Conservation (phyloP, 2,329 filamentous ascomycete genomes). For the Colletotrichum coccodes region DNA sequence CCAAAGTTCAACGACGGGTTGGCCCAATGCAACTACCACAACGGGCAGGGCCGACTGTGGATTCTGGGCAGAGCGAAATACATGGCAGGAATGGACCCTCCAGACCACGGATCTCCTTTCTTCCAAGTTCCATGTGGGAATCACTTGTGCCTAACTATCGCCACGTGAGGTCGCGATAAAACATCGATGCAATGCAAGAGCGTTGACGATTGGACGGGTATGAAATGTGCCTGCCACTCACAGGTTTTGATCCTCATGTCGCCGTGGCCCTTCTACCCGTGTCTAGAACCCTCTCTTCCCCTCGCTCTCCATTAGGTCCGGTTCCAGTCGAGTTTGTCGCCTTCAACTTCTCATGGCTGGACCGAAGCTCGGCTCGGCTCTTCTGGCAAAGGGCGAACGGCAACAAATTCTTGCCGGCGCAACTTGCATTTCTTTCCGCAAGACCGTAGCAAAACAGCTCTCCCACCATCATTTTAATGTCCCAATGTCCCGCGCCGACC, state of each 20-base stretch:
- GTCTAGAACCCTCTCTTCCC: not conserved
- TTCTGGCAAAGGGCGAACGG: not conserved
- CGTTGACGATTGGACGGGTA: not conserved
- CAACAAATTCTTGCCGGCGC: not conserved
- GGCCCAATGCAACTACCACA: not conserved
- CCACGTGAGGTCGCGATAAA: slow-evolving; percentile 17
- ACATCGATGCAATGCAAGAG: not conserved
- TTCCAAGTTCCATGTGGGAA: not conserved
- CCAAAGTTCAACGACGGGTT: not conserved
- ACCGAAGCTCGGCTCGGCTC: slow-evolving; percentile 6
- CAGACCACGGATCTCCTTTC: not conserved
- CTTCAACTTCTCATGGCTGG: not conserved
- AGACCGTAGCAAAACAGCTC: not conserved
- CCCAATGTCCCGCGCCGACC: not conserved
- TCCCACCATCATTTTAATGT: not conserved
- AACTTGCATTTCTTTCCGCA: slow-evolving; percentile 4
- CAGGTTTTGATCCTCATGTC: not conserved
- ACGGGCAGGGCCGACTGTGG: not conserved
- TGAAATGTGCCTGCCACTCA: not conserved
- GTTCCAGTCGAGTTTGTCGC: not conserved
- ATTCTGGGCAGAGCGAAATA: not conserved
- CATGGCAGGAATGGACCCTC: not conserved
- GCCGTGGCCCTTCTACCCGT: not conserved
- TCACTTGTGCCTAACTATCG: not conserved
- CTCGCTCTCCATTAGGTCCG: not conserved